Conservation (phyloP, 2,329 filamentous ascomycete species). For the Nemania serpens region DNA sequence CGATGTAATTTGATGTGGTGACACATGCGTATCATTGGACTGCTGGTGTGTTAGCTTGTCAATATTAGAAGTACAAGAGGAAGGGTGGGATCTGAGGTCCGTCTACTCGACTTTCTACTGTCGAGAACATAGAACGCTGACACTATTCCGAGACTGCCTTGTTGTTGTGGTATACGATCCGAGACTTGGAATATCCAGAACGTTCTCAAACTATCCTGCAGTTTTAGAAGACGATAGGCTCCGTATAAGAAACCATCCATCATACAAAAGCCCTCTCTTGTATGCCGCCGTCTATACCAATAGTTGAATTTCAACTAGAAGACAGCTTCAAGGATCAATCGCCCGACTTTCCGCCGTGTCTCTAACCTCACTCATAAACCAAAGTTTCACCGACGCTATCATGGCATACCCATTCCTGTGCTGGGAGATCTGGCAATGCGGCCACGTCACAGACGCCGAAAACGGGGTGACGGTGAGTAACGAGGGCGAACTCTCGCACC, state of each 20-base stretch:
- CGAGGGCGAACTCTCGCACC: not conserved
- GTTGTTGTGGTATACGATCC: not conserved
- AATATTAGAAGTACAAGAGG: not conserved
- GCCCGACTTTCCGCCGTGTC: too few relatives aligned
- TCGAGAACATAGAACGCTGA: too few relatives aligned
- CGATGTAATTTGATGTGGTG: not conserved
- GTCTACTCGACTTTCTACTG: too few relatives aligned
- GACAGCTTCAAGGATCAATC: not conserved
- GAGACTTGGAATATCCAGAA: not conserved
- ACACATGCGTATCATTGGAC: not conserved
- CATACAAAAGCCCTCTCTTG: not conserved
- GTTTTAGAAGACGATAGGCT: not conserved
- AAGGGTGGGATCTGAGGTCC: too few relatives aligned
- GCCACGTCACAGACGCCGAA: slow-evolving; percentile 2
- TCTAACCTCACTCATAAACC: too few relatives aligned
- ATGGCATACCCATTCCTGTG: not conserved
- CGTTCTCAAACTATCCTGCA: not conserved
- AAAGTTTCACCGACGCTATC: too few relatives aligned
- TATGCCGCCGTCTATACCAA: not conserved
- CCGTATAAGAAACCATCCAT: not conserved
- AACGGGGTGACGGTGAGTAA: not conserved
- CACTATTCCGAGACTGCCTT: not conserved
- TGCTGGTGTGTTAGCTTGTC: not conserved
- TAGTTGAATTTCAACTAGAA: not conserved
- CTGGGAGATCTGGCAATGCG: slow-evolving; percentile 13